These are phyloP conservation scores for Phaeosphaeriaceae sp. DNA, from an alignment of 2,329 filamentous ascomycete genomes.

Conservation along the genomic window DNA sequence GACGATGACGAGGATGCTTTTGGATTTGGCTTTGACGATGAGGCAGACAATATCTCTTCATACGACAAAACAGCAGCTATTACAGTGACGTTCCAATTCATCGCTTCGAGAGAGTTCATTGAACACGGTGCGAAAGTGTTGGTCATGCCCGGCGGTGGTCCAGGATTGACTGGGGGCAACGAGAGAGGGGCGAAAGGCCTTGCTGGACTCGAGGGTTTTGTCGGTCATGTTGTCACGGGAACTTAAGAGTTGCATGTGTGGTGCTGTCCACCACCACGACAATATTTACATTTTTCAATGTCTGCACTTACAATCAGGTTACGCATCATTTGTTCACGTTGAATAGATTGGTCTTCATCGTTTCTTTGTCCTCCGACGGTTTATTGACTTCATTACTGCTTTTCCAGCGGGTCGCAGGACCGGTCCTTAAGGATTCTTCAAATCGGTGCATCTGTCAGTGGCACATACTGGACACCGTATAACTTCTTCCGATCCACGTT, in stretches of 20 bases:
- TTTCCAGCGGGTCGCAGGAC: background rate
- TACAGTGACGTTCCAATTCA: conserved; percentile 70
- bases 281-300: background rate
- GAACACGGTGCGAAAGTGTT: conserved; percentile 75
- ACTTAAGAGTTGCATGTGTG: background rate
- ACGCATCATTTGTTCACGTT: background rate
- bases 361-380: too few species aligned
- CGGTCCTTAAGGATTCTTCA: background rate
- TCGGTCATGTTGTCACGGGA: conserved; percentile 66
- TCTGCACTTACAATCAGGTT: background rate
- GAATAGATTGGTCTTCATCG: background rate
- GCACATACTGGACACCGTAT: conserved; percentile 79
- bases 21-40: conserved; percentile 63
- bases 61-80: conserved; percentile 42
- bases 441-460: conserved; percentile 73
- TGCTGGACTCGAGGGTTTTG: conserved; percentile 73
- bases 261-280: background rate
- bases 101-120: conserved; percentile 76
- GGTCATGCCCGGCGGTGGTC: conserved; percentile 74
- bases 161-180: conserved; percentile 64
- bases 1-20: conserved; percentile 55
- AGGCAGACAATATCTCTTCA: conserved; percentile 51
- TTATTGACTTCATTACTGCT: background rate
- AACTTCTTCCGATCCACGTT: conserved; percentile 62
- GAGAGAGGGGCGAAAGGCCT: conserved; percentile 57